Evolutionary conservation across 2,329 filamentous ascomycete species (phyloP), one percentile per base, ranked within the genome.

Genomic region (Calonectria leucothoes): DNA sequence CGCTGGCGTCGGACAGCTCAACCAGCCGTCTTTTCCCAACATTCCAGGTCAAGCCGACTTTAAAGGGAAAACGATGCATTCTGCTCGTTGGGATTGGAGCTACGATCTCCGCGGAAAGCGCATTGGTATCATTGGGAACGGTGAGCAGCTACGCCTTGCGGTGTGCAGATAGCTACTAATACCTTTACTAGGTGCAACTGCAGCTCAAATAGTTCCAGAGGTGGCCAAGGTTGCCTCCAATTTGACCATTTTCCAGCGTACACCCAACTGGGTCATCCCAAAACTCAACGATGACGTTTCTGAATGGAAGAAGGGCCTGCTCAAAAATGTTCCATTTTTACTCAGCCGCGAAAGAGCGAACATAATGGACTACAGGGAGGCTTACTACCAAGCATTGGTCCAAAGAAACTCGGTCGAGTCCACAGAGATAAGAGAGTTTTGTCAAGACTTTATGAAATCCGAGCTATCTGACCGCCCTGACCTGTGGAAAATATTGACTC

Each of bases 11-110:
- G 68, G 68, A 6, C 68, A 70, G 14, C 59, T 70, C 11, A 70
- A 70, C 20, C 42, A 70, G 12, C 68, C 68, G 3, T 42, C 27
- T n/a, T 39, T n/a, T 17, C 68, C 68, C 14, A 27, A 65, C 27
- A 65, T 70, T n/a, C 25, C 42, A 2, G 59, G 68, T 8, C 23
- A 31, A 12, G 45, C 5, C 3, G 29, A 33, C 4, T 70, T 70
- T 31, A 23, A 39, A 6, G 68, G 68, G 6, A 70, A 65, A 35
- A 45, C 31, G 33, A 70, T 70, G 68, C 68, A 70, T 25, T 70
- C 68, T 17, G 68, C 68, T 57, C 55, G 68, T 15, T 70, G 68
- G 68, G 68, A 70, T n/a, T 70, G 68, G 68, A 64, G 57, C n/a
- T 70, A 70, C 20, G 68, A 65, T 23, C 59, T 70, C 5, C 57